Evolutionary conservation across 2,329 filamentous ascomycete genomes (phyloP).

Genomic region (Dothiorella sarmentorum): DNA sequence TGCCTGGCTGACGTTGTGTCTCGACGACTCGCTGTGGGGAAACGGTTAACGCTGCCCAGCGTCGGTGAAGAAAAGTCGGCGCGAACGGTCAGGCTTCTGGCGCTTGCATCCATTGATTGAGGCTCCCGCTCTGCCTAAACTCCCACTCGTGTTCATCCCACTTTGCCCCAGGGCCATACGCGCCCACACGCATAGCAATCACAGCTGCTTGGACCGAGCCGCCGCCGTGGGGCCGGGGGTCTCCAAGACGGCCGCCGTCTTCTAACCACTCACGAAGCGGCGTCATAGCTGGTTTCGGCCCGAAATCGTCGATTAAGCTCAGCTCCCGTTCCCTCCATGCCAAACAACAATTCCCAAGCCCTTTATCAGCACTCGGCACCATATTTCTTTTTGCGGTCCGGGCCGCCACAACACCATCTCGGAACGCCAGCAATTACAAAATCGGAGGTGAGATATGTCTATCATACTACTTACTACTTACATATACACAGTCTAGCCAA

Average conservation of each 20-base stretch:
- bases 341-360: not conserved
- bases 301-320: slow-evolving; percentile 2
- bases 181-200: slow-evolving; percentile 10
- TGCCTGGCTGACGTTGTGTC: slow-evolving; percentile 4
- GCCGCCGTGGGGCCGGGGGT: slow-evolving; percentile 14
- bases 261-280: not conserved
- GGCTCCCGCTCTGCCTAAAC: not conserved
- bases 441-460: slow-evolving; percentile 9
- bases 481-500: slow-evolving; percentile 9
- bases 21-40: slow-evolving; percentile 1
- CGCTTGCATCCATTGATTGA: slow-evolving; percentile 16
- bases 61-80: not conserved
- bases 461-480: slow-evolving; percentile 15
- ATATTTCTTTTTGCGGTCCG: not conserved
- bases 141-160: not conserved
- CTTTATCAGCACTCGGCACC: not conserved
- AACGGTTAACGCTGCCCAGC: not conserved
- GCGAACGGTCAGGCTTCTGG: slow-evolving; percentile 9
- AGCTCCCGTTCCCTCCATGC: not conserved
- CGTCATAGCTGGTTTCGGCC: slow-evolving; percentile 15
- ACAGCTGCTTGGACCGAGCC: not conserved
- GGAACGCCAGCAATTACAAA: not conserved
- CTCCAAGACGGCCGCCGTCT: slow-evolving; percentile 5
- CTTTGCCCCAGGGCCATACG: slow-evolving; percentile 1
- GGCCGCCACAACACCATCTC: not conserved